Evolutionary conservation across 176 grass and related monocot genomes (phyloP), one percentile per base, ranked within the genome.

Genomic region (Aechmea fasciata): DNA sequence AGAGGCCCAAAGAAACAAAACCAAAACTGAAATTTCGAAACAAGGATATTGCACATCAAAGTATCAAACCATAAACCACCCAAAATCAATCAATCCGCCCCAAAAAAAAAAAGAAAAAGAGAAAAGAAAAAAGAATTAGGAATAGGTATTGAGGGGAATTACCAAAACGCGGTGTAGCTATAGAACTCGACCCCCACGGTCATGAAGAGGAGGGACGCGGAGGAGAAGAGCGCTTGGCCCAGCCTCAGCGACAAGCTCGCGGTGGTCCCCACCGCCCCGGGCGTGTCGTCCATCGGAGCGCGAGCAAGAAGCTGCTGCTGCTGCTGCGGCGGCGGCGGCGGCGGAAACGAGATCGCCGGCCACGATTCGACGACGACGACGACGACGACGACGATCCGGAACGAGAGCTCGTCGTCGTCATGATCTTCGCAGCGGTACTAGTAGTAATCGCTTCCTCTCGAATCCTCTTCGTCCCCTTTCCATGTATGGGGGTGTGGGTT

Each of bases 131-230:
- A 3, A 3, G 5, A 33, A 61, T 61, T 61, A 14, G 65, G 48
- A 13, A 67, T n/a, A 3, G 13, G 64, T 3, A 10, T 17, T 15
- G 55, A 57, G 20, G 55, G 19, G 55, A n/a, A 22, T 7, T 74
- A 96, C 92, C 88, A 92, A 70, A 96, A 96, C 61, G 88, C 82
- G 10, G 92, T 96, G 26, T 92, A 92, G 83, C 88, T 92, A 57
- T 89, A 92, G 92, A 96, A 92, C 72, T 96, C 88, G 76, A 96
- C 88, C 47, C 86, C 83, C 19, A 96, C 73, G 52, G 92, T 92
- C 86, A 96, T 92, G 83, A 96, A 88, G 64, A 96, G 82, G 66
- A 96, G 86, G 2, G 92, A 83, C 9, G 86, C 85, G 8, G 88
- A 87, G 61, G 92, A 92, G 78, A 89, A 96, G 79, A 85, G 77